Evolutionary conservation across 1,139 yeast species (phyloP).

Genomic region (Suhomyces taliae): DNA sequence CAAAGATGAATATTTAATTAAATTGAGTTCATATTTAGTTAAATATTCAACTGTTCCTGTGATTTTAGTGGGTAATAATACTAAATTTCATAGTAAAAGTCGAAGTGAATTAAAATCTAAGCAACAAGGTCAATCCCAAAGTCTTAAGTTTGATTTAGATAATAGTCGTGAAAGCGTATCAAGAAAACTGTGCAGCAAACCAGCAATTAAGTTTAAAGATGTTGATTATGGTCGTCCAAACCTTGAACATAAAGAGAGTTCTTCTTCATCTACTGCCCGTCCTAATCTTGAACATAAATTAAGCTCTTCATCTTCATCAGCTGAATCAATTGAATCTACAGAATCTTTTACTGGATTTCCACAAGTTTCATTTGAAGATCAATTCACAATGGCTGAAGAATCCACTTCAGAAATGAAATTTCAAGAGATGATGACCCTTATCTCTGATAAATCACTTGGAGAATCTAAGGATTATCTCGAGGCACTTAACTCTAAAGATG

Average conservation of each 20-base stretch:
- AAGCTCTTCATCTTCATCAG: slow-evolving; percentile 4
- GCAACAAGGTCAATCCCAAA: slow-evolving; percentile 2
- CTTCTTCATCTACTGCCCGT: background rate
- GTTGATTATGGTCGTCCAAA: background rate
- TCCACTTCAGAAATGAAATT: slow-evolving; percentile 16
- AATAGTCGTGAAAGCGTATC: slow-evolving; percentile 1
- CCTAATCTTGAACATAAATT: too few species aligned
- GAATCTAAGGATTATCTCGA: slow-evolving; percentile 28
- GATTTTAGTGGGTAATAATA: slow-evolving; percentile 35
- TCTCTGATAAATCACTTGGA: slow-evolving; percentile 32
- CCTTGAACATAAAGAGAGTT: background rate
- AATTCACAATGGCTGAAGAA: slow-evolving; percentile 1
- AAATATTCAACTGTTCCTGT: slow-evolving; percentile 46
- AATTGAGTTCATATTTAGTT: slow-evolving; percentile 40
- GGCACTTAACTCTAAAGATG: slow-evolving; percentile 23
- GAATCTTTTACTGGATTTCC: slow-evolving; percentile 13
- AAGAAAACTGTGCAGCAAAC: background rate
- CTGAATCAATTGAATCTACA: slow-evolving; percentile 18
- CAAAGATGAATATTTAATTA: slow-evolving; percentile 30
- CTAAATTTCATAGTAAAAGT: slow-evolving; percentile 14
- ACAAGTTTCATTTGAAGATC: slow-evolving; percentile 9
- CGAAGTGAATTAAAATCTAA: slow-evolving; percentile 10
- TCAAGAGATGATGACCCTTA: slow-evolving; percentile 22
- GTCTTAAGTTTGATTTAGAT: slow-evolving; percentile 12
- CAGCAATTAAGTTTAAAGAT: background rate